phyloP scores from a whole-genome alignment of 2,329 filamentous ascomycete genomes.

The Aureobasidium zeae region DNA sequence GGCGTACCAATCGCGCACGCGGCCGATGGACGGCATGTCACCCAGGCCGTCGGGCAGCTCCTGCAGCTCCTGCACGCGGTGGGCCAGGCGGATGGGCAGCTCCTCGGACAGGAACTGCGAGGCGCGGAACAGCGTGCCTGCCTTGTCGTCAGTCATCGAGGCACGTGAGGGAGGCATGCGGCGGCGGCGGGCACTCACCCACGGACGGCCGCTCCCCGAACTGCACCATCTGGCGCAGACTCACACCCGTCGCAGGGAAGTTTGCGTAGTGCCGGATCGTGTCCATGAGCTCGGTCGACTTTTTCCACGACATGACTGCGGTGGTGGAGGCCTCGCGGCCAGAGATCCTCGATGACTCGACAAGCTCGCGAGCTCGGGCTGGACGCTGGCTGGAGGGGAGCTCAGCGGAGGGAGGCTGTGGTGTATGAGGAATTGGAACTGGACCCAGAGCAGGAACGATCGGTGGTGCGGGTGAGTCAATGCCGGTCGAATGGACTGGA shows the following conservation, averaged over 20 bases:
- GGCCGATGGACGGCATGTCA: slow-evolving; percentile 94
- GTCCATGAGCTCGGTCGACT: slow-evolving; percentile 81
- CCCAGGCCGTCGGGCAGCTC: slow-evolving; percentile 90
- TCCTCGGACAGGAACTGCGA: slow-evolving; percentile 98
- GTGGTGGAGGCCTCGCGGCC: slow-evolving; percentile 18
- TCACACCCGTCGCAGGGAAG: slow-evolving; percentile 93
- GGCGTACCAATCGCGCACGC: slow-evolving; percentile 96
- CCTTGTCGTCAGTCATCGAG: background rate
- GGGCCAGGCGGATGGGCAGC: slow-evolving; percentile 89
- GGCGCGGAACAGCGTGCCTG: slow-evolving; percentile 90
- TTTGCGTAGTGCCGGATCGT: slow-evolving; percentile 95
- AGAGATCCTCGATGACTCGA: background rate
- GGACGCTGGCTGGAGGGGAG: slow-evolving; percentile 1
- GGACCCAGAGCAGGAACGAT: too few relatives aligned
- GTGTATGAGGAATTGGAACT: too few relatives aligned
- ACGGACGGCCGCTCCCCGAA: slow-evolving; percentile 88
- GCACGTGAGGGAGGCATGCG: background rate
- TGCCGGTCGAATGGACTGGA: too few relatives aligned
- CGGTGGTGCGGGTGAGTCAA: too few relatives aligned
- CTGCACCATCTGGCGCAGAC: slow-evolving; percentile 96
- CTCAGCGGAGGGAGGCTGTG: slow-evolving; percentile 1
- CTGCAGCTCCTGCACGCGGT: slow-evolving; percentile 88
- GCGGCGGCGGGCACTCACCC: slow-evolving; percentile 32
- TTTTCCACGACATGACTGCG: slow-evolving; percentile 77
- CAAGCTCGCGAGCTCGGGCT: slow-evolving; percentile 12